Evolutionary conservation across 2,329 filamentous ascomycete genomes (phyloP).

Genomic region (Apiospora sp.): DNA sequence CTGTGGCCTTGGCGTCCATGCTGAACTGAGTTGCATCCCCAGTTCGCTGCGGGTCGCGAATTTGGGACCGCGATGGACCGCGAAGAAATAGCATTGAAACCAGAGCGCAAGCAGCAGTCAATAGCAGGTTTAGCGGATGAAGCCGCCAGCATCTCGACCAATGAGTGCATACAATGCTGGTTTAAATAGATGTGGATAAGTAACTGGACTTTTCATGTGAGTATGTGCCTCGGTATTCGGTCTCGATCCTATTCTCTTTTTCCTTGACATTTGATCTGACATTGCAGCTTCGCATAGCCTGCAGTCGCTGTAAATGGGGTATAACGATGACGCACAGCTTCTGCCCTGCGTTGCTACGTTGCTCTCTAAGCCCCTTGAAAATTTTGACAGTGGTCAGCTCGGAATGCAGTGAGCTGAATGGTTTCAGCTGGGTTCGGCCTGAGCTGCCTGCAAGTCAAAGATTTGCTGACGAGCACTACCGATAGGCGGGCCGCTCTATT

Average conservation of each 20-base stretch:
- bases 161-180: neutral
- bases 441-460: neutral
- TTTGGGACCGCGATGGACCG: neutral
- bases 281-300: no score
- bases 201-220: neutral
- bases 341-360: neutral
- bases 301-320: no score
- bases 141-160: neutral
- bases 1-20: neutral
- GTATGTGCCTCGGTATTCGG: constrained; percentile 1
- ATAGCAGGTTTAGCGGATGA: neutral
- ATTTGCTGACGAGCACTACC: neutral
- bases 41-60: neutral
- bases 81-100: neutral
- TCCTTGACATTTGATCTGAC: neutral
- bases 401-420: neutral
- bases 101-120: neutral
- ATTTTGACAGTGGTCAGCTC: neutral
- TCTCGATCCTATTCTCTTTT: neutral
- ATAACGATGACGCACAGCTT: neutral
- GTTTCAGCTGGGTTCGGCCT: neutral
- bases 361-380: neutral
- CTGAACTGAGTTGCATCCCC: neutral
- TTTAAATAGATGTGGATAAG: neutral
- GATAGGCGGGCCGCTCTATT: neutral